Percentiles rank a stretch among this genome's conserved stretches.
phyloP scores from a whole-genome alignment of 441 rosid species.

The Hura crepitans region DNA sequence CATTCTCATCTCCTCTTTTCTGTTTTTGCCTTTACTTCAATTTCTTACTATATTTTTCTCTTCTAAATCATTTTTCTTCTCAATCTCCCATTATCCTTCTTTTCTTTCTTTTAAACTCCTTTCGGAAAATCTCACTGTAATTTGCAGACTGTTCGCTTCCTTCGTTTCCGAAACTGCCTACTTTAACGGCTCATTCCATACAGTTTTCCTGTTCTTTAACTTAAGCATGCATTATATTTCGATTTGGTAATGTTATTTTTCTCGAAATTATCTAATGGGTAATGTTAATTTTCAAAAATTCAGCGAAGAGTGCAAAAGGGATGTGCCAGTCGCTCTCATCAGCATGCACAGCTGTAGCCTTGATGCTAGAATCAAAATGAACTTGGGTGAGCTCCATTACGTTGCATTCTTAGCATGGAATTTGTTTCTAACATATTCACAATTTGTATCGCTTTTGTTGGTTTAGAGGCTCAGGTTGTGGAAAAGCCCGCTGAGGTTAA shows the following conservation, averaged over 20 bases:
- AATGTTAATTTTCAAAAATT: neutral
- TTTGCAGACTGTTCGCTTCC: too few species aligned
- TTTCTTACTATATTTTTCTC: neutral
- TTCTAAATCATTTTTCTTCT: too few species aligned
- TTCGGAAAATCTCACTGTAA: neutral
- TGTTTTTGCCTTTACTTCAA: neutral
- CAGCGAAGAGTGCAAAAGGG: slow-evolving; percentile 77
- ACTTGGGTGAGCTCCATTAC: slow-evolving; percentile 41
- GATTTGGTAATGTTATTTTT: neutral
- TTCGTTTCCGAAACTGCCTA: too few species aligned
- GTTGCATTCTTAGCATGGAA: neutral
- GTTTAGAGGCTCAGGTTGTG: slow-evolving; percentile 70
- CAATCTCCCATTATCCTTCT: too few species aligned
- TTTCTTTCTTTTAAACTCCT: too few species aligned
- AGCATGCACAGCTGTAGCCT: slow-evolving; percentile 74
- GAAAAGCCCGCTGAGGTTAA: slow-evolving; percentile 58
- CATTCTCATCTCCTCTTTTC: neutral
- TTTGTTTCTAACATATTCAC: neutral
- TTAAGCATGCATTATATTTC: neutral
- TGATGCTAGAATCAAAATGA: slow-evolving; percentile 79
- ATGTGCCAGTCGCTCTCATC: slow-evolving; percentile 74
- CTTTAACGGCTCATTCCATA: too few species aligned
- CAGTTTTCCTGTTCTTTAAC: neutral
- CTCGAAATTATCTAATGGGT: neutral
- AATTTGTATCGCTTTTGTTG: neutral